These are phyloP conservation scores for Elsinoe necatrix DNA, from an alignment of 2,329 filamentous ascomycete species.

Conservation along the genomic window DNA sequence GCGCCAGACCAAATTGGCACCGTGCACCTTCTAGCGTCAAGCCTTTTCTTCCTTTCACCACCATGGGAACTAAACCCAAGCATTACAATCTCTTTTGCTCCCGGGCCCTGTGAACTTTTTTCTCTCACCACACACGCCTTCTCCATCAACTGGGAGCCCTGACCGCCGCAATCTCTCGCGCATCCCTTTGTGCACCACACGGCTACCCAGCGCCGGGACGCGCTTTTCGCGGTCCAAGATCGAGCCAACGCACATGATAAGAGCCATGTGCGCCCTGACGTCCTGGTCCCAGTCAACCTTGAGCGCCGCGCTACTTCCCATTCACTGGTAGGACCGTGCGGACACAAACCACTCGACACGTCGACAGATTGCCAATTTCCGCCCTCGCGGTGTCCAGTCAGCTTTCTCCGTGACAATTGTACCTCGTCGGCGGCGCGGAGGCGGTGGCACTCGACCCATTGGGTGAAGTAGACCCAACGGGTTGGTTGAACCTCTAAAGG, in stretches of 20 bases:
- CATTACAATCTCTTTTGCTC: conserved; percentile 12
- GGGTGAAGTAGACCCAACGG: not conserved
- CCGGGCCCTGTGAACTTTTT: conserved; percentile 3
- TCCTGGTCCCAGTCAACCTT: not conserved
- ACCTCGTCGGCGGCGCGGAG: conserved; percentile 4
- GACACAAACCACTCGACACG: not conserved
- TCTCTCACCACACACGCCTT: not conserved
- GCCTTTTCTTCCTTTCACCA: not conserved
- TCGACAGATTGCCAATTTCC: conserved; percentile 13
- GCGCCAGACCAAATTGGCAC: not conserved
- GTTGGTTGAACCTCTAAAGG: not conserved
- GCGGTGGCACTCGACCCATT: conserved; percentile 3
- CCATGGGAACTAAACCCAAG: not conserved
- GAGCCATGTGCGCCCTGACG: conserved; percentile 2
- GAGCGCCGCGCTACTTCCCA: not conserved
- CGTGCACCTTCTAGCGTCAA: conserved; percentile 9
- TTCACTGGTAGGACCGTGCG: not conserved
- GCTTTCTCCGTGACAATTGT: not conserved
- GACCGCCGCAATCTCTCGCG: conserved; percentile 10
- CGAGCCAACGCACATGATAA: conserved; percentile 4
- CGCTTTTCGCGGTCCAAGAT: not conserved
- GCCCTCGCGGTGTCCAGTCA: not conserved
- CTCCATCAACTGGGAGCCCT: conserved; percentile 6
- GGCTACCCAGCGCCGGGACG: not conserved
- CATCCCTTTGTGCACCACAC: conserved; percentile 4